Evolutionary conservation across 139 green algal genomes (phyloP), one percentile per base, ranked within the genome.

Genomic region (Bryopsis sp.): DNA sequence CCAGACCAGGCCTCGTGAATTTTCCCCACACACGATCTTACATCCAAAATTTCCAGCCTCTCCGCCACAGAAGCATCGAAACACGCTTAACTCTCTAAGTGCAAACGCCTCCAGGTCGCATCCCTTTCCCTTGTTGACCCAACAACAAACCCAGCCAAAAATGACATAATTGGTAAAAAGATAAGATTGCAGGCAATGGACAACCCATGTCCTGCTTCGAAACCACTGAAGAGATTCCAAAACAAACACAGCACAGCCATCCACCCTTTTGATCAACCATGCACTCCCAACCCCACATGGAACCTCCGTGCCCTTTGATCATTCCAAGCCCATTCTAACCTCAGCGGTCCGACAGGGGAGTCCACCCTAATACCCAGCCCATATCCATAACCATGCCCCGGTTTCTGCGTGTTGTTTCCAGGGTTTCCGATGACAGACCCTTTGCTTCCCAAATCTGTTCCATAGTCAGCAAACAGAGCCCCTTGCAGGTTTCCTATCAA

Each of bases 261-360:
- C 43, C 43, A 54, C 43, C 43, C 43, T 54, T 29, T 34, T 58
- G 39, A 28, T 76, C 67, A 84, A 11, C 72, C 67, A 68, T 82
- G 72, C 8, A 59, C 83, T 0, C 90, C 92, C 11, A 98, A 88
- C 36, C 92, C 92, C 22, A 97, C 86, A 71, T 99, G 94, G 75
- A 97, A 96, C 3, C 92, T 83, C 5, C 83, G 67, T n/a, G 71
- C 47, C 3, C 76, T 60, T 8, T 77, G 38, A 60, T 93, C 87
- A 58, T 96, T 99, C 79, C 86, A 92, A 0, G 89, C 94, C 75
- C 96, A 98, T 80, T 99, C 94, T 4, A 99, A 77, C 8, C 94
- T 76, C 59, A 99, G 74, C 1, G 95, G 89, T 0, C 93, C 93
- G 48, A 99, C 79, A 1, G 94, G 92, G 0, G 87, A 91, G 66